Evolutionary conservation across 306 rosid genomes (phyloP).

Genomic region (Castanospermum australe): DNA sequence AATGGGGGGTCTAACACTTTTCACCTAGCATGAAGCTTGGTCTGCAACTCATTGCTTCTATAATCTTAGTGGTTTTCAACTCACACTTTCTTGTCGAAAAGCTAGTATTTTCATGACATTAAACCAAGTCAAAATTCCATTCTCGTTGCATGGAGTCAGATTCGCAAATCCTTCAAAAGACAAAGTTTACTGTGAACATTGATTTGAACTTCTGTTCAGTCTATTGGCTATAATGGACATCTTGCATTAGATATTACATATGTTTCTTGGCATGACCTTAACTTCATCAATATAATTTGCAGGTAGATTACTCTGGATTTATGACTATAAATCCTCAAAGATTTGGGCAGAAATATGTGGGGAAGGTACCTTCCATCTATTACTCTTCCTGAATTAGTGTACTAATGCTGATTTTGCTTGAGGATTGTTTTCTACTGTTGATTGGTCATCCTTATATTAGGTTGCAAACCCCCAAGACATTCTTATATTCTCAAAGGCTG

Average conservation of each 20-base stretch:
- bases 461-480: conserved; percentile 99
- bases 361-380: conserved; percentile 67
- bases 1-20: too few species aligned
- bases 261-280: conserved; percentile 19
- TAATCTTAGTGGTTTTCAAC: conserved; percentile 19
- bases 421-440: conserved; percentile 30
- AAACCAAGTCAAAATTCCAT: conserved; percentile 6
- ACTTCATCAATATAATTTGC: conserved; percentile 35
- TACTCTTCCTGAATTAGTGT: conserved; percentile 29
- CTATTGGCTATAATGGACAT: conserved; percentile 9
- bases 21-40: neutral
- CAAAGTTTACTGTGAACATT: neutral
- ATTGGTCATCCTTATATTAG: conserved; percentile 42
- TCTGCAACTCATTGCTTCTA: conserved; percentile 15
- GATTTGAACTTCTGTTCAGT: conserved; percentile 6
- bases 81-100: conserved; percentile 2
- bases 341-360: conserved; percentile 99
- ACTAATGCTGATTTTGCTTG: conserved; percentile 29
- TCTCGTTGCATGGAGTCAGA: conserved; percentile 16
- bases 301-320: conserved; percentile 99
- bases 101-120: conserved; percentile 11
- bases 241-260: conserved; percentile 13
- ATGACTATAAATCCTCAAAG: conserved; percentile 98
- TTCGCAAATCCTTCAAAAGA: conserved; percentile 20
- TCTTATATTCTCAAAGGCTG: conserved; percentile 93